Conservation (phyloP, 2,329 filamentous ascomycete genomes). For the Beauveria pseudobassiana region DNA sequence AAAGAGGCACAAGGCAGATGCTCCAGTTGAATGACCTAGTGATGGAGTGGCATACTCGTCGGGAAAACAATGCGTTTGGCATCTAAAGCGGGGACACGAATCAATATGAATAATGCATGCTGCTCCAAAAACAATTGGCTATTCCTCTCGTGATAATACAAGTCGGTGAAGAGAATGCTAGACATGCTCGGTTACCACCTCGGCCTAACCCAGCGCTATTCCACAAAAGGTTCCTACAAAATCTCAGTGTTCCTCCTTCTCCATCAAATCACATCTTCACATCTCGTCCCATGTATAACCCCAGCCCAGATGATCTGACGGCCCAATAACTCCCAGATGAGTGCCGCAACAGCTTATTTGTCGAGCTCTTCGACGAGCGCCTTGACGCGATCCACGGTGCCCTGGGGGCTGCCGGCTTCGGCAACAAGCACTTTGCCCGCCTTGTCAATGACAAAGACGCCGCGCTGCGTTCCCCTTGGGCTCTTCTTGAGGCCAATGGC, state of each 20-base stretch:
- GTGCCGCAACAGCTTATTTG: not conserved
- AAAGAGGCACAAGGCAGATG: not conserved
- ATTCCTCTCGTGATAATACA: not conserved
- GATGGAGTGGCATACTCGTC: not conserved
- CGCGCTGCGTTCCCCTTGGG: slow-evolving; percentile 72
- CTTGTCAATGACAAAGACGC: slow-evolving; percentile 83
- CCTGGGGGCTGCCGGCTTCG: slow-evolving; percentile 67
- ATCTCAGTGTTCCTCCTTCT: not conserved
- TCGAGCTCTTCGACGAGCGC: slow-evolving; percentile 51
- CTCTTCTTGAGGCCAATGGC: slow-evolving; percentile 87
- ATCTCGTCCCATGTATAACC: not conserved
- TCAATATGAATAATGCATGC: not conserved
- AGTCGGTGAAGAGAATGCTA: not conserved
- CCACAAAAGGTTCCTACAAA: not conserved
- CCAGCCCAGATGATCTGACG: not conserved
- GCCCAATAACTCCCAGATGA: not conserved
- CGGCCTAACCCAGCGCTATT: not conserved
- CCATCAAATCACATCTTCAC: not conserved
- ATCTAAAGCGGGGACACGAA: not conserved
- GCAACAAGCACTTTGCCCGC: slow-evolving; percentile 69
- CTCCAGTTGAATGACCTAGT: not conserved
- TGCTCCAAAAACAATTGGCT: not conserved
- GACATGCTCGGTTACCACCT: not conserved
- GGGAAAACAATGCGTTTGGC: not conserved
- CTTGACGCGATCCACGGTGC: slow-evolving; percentile 70